These are phyloP conservation scores for Pseudocercospora fijiensis DNA, from an alignment of 2,329 filamentous ascomycete genomes.

Conservation along the genomic window DNA sequence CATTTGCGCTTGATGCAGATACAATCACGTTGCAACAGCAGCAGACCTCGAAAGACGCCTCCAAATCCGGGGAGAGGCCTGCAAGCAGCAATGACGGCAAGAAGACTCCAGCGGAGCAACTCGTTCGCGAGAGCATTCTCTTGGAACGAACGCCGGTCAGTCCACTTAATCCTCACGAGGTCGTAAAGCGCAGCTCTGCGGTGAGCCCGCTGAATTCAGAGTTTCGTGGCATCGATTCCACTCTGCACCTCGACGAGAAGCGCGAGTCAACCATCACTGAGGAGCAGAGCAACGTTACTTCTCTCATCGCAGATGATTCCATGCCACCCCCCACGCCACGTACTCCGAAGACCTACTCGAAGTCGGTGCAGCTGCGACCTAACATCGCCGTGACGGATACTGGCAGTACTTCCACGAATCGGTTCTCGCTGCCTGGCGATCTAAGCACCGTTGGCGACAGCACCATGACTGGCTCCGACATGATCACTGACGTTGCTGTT, in stretches of 20 bases:
- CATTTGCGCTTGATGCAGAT: constrained; percentile 37
- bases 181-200: constrained; percentile 34
- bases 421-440: constrained; percentile 36
- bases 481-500: constrained; percentile 41
- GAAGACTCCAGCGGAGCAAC: constrained; percentile 16
- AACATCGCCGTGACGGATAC: constrained; percentile 27
- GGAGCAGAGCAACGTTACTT: constrained; percentile 10
- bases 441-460: constrained; percentile 36
- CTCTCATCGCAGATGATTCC: constrained; percentile 21
- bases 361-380: constrained; percentile 36
- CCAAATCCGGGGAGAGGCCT: constrained; percentile 9
- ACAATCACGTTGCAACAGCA: constrained; percentile 37
- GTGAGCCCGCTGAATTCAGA: constrained; percentile 38
- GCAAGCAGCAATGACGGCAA: constrained; percentile 8
- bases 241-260: constrained; percentile 24
- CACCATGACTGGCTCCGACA: constrained; percentile 35
- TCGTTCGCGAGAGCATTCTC: constrained; percentile 12
- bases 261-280: constrained; percentile 12
- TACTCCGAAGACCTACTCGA: constrained; percentile 36
- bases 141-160: constrained; percentile 32
- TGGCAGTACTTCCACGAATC: constrained; percentile 30
- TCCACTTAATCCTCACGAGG: constrained; percentile 33
- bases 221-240: constrained; percentile 33
- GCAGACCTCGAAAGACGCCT: constrained; percentile 20
- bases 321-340: constrained; percentile 33